Base-by-base conservation (phyloP, 75 land plant genomes). In the Azolla pinnata region DNA sequence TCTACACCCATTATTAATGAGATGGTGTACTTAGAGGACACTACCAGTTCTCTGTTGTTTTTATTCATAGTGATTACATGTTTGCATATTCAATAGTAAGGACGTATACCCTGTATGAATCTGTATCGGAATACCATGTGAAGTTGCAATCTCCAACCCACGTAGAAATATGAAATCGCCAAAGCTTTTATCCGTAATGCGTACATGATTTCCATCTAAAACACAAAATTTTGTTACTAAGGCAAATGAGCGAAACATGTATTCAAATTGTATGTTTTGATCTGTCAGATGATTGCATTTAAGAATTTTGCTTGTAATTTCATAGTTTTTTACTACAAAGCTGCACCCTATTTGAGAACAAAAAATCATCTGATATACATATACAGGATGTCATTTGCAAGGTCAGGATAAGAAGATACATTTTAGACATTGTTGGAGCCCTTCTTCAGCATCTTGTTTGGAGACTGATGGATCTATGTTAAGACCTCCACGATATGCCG, bases 401-500 rank as follows among this genome's bases (percentile, higher is more conserved):
- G 32, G 17, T 2, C 33, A 38, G 42, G 14, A 38, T 38, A 14
- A 23, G 21, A 46, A 4, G 23, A 46, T 46, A 46, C 49, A 46
- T 14, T 46, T 18, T 46, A 46, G 4, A 23, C 49, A 46, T 58
- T 83, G 75, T 53, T 33, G 3, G 45, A 93, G 84, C 23, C 85
- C 89, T 31, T 72, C 64, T 50, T 88, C 96, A 34, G 96, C 89
- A 25, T 74, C 82, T 44, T 64, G 51, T 44, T 58, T 62, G 18
- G 73, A 66, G 30, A 93, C 83, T 14, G 62, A 29, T 57, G 96
- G 71, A 63, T 93, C 72, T 45, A 93, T 85, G 38, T 86, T 69
- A 17, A 93, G 72, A 30, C 98, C 98, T 63, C 90, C 82, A 50
- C 98, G 83, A 61, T 88, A 93, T 26, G 98, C 98, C 65, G 95